Conservation (phyloP, 2,329 filamentous ascomycete genomes). For the Orbilia javanica region DNA sequence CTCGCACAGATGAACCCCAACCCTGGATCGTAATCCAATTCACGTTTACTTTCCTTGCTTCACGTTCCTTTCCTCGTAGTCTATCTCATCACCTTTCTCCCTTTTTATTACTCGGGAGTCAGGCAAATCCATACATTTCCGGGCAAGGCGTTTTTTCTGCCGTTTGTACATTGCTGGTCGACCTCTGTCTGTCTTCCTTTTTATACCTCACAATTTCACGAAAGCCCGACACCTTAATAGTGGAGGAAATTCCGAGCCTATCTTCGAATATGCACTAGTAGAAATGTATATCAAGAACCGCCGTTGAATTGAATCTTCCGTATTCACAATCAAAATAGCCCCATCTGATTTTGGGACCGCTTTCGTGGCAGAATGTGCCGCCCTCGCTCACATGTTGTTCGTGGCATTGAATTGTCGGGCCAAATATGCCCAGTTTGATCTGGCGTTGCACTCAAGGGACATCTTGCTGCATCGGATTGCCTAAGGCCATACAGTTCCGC, state of each 20-base stretch:
- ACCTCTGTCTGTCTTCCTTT: constrained; percentile 47
- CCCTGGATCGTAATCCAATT: constrained; percentile 69
- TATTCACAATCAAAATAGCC: not conserved
- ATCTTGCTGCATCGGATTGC: not conserved
- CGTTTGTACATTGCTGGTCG: constrained; percentile 55
- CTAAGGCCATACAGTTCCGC: not conserved
- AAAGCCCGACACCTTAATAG: constrained; percentile 50
- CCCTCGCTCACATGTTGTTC: not conserved
- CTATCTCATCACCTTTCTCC: constrained; percentile 28
- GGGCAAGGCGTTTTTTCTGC: constrained; percentile 58
- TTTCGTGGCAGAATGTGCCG: not conserved
- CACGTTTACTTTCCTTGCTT: constrained; percentile 29
- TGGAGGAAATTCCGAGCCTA: constrained; percentile 39
- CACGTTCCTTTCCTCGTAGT: constrained; percentile 15
- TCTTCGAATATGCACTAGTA: constrained; percentile 46
- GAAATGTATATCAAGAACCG: constrained; percentile 56
- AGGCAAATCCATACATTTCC: constrained; percentile 39
- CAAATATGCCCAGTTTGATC: not conserved
- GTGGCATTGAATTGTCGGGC: not conserved
- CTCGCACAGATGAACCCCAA: constrained; percentile 83
- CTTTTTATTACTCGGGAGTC: constrained; percentile 15
- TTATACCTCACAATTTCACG: constrained; percentile 54
- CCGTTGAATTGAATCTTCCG: constrained; percentile 48
- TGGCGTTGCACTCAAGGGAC: not conserved
- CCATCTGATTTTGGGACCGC: not conserved